Evolutionary conservation across 176 grass and related monocot species (phyloP).

Genomic region (Eleusine coracana): DNA sequence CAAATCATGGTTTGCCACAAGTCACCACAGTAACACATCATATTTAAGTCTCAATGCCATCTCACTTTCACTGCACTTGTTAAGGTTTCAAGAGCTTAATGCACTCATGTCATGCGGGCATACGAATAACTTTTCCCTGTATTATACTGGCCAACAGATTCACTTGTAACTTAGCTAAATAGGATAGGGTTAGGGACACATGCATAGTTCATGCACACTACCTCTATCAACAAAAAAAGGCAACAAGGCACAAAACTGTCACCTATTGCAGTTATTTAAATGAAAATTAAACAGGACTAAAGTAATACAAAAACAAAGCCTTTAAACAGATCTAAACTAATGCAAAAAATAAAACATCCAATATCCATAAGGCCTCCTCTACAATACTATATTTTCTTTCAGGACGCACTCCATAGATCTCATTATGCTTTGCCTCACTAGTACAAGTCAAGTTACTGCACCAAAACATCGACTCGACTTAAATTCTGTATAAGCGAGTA

Average conservation of each 20-base stretch:
- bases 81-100: conserved; percentile 1
- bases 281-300: not conserved
- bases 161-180: not conserved
- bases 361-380: not conserved
- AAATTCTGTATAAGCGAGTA: not conserved
- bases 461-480: not conserved
- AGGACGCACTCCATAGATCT: too few species aligned
- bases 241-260: not conserved
- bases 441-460: too few species aligned
- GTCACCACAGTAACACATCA: not conserved
- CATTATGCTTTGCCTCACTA: not conserved
- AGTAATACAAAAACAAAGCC: not conserved
- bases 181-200: not conserved
- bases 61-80: not conserved
- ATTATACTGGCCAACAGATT: not conserved
- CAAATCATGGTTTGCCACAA: conserved; percentile 2
- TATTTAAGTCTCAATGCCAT: not conserved
- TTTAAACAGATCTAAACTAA: not conserved
- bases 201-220: not conserved
- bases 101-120: not conserved
- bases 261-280: not conserved
- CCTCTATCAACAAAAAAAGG: not conserved
- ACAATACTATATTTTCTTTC: not conserved
- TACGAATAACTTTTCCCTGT: not conserved
- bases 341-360: not conserved